Percentiles rank a stretch among this genome's conserved stretches.
Conservation (phyloP, 176 grass and related monocot species). For the Ensete ventricosum region DNA sequence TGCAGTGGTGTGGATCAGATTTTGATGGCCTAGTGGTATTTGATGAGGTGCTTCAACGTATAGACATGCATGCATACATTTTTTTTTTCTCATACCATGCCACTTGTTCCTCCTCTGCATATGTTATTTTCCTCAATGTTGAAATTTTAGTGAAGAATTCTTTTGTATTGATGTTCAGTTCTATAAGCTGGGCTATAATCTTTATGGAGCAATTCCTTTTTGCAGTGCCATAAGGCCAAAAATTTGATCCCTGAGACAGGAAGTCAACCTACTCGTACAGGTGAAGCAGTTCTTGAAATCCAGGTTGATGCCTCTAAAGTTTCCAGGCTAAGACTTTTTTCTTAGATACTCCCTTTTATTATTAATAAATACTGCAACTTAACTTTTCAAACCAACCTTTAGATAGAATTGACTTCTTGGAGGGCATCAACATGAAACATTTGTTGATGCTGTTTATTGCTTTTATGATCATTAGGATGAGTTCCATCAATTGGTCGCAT, state of each 20-base stretch:
- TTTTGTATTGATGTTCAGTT: conserved; percentile 9
- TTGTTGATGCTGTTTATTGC: neutral
- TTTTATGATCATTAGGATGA: neutral
- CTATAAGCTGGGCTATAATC: neutral
- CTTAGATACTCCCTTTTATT: neutral
- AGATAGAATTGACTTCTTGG: neutral
- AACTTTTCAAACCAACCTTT: neutral
- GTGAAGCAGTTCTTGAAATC: conserved; percentile 85
- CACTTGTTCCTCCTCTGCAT: neutral
- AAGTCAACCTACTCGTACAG: conserved; percentile 84
- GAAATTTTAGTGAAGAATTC: neutral
- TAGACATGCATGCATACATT: neutral
- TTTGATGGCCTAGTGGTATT: conserved; percentile 96
- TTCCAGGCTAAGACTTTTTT: conserved; percentile 18
- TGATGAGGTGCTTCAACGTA: conserved; percentile 63
- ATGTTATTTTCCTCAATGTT: neutral
- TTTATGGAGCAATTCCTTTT: conserved; percentile 12
- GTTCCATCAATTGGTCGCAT: neutral
- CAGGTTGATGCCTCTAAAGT: conserved; percentile 46
- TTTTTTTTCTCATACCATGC: conserved; percentile 11
- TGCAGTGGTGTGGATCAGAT: conserved; percentile 83
- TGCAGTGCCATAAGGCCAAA: conserved; percentile 99
- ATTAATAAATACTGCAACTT: neutral
- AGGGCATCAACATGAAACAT: neutral
- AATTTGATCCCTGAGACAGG: conserved; percentile 94